Conservation (phyloP, 768 basidiomycete species). For the Amanita phalloides region DNA sequence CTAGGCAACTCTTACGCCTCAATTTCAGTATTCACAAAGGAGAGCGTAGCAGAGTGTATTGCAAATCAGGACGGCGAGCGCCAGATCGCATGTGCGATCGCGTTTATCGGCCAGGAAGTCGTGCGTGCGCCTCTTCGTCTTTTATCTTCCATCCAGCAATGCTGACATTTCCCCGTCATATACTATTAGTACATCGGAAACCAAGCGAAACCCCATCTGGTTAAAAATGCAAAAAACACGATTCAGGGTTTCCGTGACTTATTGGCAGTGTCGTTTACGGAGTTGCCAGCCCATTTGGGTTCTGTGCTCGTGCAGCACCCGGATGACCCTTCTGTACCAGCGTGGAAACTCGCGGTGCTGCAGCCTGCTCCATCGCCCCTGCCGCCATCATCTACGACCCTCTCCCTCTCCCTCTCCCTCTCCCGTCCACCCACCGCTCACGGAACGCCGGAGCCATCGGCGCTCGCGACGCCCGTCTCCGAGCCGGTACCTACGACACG, state of each 20-base stretch:
- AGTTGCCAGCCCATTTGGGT: background rate
- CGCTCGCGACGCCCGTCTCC: slow-evolving; percentile 60
- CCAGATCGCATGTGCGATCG: slow-evolving; percentile 90
- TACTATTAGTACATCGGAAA: slow-evolving; percentile 84
- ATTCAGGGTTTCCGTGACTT: slow-evolving; percentile 93
- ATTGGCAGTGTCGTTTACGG: slow-evolving; percentile 76
- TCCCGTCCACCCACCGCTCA: slow-evolving; percentile 46
- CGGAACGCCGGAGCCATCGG: slow-evolving; percentile 36
- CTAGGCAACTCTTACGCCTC: slow-evolving; percentile 94
- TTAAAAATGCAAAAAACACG: slow-evolving; percentile 91
- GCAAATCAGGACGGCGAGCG: slow-evolving; percentile 98
- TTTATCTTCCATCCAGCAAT: background rate
- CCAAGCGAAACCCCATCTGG: slow-evolving; percentile 87
- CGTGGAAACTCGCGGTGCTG: slow-evolving; percentile 77
- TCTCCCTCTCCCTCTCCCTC: no score
- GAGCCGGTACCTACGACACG: slow-evolving; percentile 60
- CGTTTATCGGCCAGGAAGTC: slow-evolving; percentile 86
- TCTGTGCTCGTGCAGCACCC: slow-evolving; percentile 38
- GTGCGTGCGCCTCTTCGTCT: slow-evolving; percentile 32
- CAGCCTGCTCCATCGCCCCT: slow-evolving; percentile 67
- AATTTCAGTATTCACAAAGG: slow-evolving; percentile 93
- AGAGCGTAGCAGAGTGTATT: slow-evolving; percentile 88
- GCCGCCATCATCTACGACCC: slow-evolving; percentile 27
- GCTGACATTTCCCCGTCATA: slow-evolving; percentile 6
- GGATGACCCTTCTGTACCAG: slow-evolving; percentile 56